These are phyloP conservation scores for Clitopilus hobsonii DNA, from an alignment of 768 basidiomycete species.

Conservation along the genomic window DNA sequence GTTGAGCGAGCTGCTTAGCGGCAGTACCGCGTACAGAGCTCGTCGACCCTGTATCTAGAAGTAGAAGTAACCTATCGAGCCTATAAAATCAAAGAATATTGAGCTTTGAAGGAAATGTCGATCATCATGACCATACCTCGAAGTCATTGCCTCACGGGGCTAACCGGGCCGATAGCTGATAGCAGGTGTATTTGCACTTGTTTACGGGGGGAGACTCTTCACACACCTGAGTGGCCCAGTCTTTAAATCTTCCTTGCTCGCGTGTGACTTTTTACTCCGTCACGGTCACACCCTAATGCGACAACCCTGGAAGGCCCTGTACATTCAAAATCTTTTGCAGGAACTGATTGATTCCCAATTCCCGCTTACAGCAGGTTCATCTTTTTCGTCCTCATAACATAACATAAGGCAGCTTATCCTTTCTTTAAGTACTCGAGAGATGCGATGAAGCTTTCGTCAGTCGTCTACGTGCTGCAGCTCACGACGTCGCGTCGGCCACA, in stretches of 20 bases:
- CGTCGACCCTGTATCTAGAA: slow-evolving; percentile 94
- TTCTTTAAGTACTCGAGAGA: background rate
- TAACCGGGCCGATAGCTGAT: slow-evolving; percentile 43
- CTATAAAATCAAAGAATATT: slow-evolving; percentile 32
- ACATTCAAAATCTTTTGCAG: slow-evolving; percentile 9
- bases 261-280: slow-evolving; percentile 30
- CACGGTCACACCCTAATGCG: slow-evolving; percentile 30
- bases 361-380: slow-evolving; percentile 9
- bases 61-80: slow-evolving; percentile 93
- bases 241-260: slow-evolving; percentile 60
- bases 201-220: slow-evolving; percentile 56
- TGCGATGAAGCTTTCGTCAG: background rate
- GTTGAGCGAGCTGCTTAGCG: slow-evolving; percentile 90
- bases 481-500: background rate
- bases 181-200: slow-evolving; percentile 38
- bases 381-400: background rate
- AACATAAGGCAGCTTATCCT: background rate
- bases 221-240: slow-evolving; percentile 34
- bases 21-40: slow-evolving; percentile 89
- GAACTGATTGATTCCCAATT: slow-evolving; percentile 9
- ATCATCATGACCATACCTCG: slow-evolving; percentile 42
- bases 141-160: slow-evolving; percentile 66
- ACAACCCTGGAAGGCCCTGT: slow-evolving; percentile 14
- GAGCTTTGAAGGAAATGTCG: background rate
- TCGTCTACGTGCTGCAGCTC: background rate